Evolutionary conservation across 2,329 filamentous ascomycete genomes (phyloP).

Genomic region (Coccinonectria pachysandricola): DNA sequence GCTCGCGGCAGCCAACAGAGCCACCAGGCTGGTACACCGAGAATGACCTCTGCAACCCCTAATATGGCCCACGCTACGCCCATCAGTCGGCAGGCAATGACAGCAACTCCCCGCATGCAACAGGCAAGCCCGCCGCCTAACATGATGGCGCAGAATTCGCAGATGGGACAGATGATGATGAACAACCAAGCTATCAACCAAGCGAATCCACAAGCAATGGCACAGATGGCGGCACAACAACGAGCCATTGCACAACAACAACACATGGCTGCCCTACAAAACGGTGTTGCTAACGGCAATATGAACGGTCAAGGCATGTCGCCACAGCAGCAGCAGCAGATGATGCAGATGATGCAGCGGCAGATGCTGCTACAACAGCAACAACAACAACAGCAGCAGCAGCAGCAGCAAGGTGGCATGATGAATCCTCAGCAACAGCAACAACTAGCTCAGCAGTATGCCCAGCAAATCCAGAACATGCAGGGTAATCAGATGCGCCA

Average conservation of each 20-base stretch:
- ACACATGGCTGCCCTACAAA: constrained; percentile 32
- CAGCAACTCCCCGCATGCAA: constrained; percentile 50
- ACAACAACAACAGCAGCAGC: constrained; percentile 25
- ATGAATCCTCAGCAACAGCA: constrained; percentile 31
- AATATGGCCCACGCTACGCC: constrained; percentile 52
- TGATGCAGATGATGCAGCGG: constrained; percentile 29
- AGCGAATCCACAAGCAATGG: constrained; percentile 28
- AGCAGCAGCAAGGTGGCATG: constrained; percentile 28
- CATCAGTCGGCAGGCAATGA: constrained; percentile 39
- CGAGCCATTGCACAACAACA: constrained; percentile 35
- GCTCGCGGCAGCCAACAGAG: constrained; percentile 57
- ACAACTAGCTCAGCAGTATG: constrained; percentile 33
- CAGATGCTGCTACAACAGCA: constrained; percentile 31
- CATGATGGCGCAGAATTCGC: constrained; percentile 47
- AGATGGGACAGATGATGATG: constrained; percentile 42
- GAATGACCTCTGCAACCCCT: constrained; percentile 51
- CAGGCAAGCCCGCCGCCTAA: constrained; percentile 52
- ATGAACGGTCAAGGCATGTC: constrained; percentile 28
- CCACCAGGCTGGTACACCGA: constrained; percentile 52
- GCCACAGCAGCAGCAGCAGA: constrained; percentile 27
- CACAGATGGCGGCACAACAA: constrained; percentile 39
- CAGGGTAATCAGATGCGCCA: constrained; percentile 25
- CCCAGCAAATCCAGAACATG: constrained; percentile 33
- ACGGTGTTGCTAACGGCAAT: constrained; percentile 23
- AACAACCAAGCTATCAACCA: constrained; percentile 33